Evolutionary conservation across 2,329 filamentous ascomycete genomes (phyloP), one percentile per base, ranked within the genome.

Genomic region (Diaporthe citrichinensis): DNA sequence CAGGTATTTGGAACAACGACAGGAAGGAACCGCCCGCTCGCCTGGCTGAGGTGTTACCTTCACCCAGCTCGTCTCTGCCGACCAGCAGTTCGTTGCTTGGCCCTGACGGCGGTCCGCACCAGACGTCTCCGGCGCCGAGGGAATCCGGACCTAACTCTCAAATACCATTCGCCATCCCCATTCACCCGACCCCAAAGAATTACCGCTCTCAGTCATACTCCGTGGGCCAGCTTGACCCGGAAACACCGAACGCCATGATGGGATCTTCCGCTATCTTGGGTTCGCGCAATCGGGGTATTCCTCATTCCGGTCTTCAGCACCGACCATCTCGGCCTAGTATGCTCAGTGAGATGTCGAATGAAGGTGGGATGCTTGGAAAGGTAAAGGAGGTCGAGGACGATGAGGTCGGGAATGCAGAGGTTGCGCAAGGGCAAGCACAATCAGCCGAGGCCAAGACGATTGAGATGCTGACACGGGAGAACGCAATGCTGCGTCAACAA

Each of bases 141-240:
- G 90, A 90, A 79, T 88, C 83, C 79, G 88, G 83, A 46, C 86
- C 87, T 57, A 92, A 90, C 77, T 84, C 88, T 79, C 92, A 96
- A 77, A 94, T 98, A 72, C 94, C 95, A 1, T 98, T 98, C 80
- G 90, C 94, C 9, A 97, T 98, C 78, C 95, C 95, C 5, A 88
- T 98, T 28, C 94, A 98, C 78, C 95, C 96, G 0, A 97, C 95
- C 0, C 94, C 94, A 2, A 98, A 98, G 84, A 95, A 95, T 1
- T 97, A 98, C 80, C 93, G 97, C 58, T 99, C 97, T 8, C 95
- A 98, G 84, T 98, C 97, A 6, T 98, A 98, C 84, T 98, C 96
- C 0, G 96, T 98, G 65, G 96, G 96, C 6, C 96, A 98, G 82
- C 88, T 95, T 76, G 95, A 98, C 72, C 90, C 92, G 1, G 94